These are phyloP conservation scores for Penicillium glabrum DNA, from an alignment of 2,329 filamentous ascomycete species.

Conservation along the genomic window DNA sequence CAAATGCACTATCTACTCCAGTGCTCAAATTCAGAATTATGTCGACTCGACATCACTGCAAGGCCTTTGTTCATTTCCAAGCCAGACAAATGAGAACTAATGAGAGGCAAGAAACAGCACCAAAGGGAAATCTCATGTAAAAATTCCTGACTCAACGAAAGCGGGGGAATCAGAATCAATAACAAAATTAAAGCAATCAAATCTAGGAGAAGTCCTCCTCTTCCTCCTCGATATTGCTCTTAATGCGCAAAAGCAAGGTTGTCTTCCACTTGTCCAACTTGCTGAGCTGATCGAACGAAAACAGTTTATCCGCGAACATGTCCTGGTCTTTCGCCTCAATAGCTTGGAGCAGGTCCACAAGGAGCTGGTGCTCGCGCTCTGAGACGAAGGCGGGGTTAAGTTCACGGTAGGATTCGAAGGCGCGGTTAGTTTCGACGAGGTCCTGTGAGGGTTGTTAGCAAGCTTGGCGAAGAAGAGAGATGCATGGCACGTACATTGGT, in stretches of 20 bases:
- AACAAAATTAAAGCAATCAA: conserved; percentile 14
- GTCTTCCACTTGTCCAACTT: conserved; percentile 99
- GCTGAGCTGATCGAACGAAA: conserved; percentile 86
- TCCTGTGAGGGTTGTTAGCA: conserved; percentile 48
- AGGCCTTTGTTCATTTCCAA: conserved; percentile 2
- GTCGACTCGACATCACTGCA: not conserved
- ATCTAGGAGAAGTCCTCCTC: conserved; percentile 67
- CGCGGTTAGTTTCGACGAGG: conserved; percentile 73
- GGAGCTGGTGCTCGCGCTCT: conserved; percentile 77
- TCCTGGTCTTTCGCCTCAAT: conserved; percentile 79
- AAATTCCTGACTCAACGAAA: conserved; percentile 17
- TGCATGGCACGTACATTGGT: conserved; percentile 44
- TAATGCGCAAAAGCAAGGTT: conserved; percentile 75
- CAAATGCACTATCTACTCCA: not conserved
- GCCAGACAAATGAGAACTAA: conserved; percentile 1
- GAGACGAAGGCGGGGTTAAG: conserved; percentile 73
- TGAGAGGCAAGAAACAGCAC: not conserved
- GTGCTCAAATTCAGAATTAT: not conserved
- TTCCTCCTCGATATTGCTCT: conserved; percentile 74
- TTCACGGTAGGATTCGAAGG: conserved; percentile 78
- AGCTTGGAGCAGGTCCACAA: conserved; percentile 72
- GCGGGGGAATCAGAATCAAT: conserved; percentile 21
- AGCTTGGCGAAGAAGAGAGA: not conserved
- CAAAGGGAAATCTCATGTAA: conserved; percentile 6
- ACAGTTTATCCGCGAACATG: conserved; percentile 79